Evolutionary conservation across 2,329 filamentous ascomycete species (phyloP).

Genomic region (Exophiala phaeomuriformis): DNA sequence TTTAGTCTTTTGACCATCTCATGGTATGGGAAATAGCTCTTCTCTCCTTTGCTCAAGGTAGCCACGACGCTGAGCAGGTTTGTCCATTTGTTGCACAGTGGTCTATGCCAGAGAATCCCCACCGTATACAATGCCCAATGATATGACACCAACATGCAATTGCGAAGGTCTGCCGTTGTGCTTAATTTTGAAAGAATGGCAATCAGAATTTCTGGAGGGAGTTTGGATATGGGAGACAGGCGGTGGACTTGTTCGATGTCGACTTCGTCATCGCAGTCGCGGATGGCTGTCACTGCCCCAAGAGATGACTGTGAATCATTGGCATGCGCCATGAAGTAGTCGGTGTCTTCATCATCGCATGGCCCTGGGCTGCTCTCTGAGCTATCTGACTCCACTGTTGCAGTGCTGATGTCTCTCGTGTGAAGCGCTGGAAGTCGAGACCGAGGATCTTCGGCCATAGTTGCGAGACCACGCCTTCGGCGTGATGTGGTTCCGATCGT

Average conservation of each 20-base stretch:
- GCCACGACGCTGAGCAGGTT: constrained; percentile 74
- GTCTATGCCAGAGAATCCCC: constrained; percentile 88
- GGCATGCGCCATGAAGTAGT: constrained; percentile 72
- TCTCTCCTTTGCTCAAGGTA: constrained; percentile 58
- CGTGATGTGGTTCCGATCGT: neutral
- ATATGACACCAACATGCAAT: constrained; percentile 90
- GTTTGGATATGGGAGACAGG: constrained; percentile 68
- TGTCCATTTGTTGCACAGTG: constrained; percentile 78
- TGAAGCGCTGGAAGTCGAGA: constrained; percentile 22
- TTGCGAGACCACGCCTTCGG: constrained; percentile 12
- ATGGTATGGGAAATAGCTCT: constrained; percentile 73
- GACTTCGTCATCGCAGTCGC: constrained; percentile 58
- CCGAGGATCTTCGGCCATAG: constrained; percentile 24
- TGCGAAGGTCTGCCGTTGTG: constrained; percentile 67
- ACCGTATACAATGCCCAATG: constrained; percentile 89
- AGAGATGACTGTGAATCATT: constrained; percentile 94
- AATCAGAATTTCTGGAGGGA: constrained; percentile 93
- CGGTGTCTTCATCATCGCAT: constrained; percentile 78
- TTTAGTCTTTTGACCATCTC: constrained; percentile 90
- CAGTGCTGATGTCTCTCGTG: constrained; percentile 23
- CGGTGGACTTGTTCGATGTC: constrained; percentile 53
- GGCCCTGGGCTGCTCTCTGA: constrained; percentile 39
- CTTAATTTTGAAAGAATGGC: constrained; percentile 80
- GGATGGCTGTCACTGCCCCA: constrained; percentile 63
- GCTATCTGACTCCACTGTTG: constrained; percentile 26